Conservation (phyloP, 1,284 basidiomycete species). For the Moniliophthora roreri region DNA sequence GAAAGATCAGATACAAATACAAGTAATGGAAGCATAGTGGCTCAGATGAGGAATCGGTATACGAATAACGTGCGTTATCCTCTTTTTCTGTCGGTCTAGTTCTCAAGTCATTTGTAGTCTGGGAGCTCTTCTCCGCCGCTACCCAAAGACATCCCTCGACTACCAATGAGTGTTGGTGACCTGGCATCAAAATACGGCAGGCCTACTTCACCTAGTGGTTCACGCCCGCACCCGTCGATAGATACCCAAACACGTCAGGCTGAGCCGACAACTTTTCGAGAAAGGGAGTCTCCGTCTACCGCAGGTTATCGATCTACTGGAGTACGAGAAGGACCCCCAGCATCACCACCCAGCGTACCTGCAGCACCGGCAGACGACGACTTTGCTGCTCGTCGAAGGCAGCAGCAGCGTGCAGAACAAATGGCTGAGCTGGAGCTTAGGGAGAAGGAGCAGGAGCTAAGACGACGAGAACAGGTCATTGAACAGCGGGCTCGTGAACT, state of each 20-base stretch:
- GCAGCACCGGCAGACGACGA: slow-evolving; percentile 22
- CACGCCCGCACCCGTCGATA: slow-evolving; percentile 13
- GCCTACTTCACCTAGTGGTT: slow-evolving; percentile 27
- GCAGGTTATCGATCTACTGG: neutral
- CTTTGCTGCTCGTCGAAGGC: slow-evolving; percentile 36
- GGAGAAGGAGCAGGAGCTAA: slow-evolving; percentile 54
- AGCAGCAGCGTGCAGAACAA: slow-evolving; percentile 49
- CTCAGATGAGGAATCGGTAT: slow-evolving; percentile 67
- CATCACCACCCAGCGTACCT: slow-evolving; percentile 4
- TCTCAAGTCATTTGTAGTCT: slow-evolving; percentile 33
- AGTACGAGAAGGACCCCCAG: neutral
- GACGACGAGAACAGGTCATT: slow-evolving; percentile 58
- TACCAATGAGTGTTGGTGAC: slow-evolving; percentile 63
- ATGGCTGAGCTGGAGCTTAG: slow-evolving; percentile 48
- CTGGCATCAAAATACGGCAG: slow-evolving; percentile 65
- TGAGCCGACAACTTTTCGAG: slow-evolving; percentile 5
- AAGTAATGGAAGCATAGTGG: slow-evolving; percentile 61
- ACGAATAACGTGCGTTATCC: slow-evolving; percentile 48
- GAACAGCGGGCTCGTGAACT: slow-evolving; percentile 50
- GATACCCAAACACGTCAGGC: slow-evolving; percentile 14
- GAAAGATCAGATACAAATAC: slow-evolving; percentile 47
- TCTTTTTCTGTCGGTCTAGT: slow-evolving; percentile 2
- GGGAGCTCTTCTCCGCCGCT: slow-evolving; percentile 52
- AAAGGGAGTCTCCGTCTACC: slow-evolving; percentile 2
- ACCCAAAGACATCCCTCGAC: slow-evolving; percentile 53